phyloP scores from a whole-genome alignment of 2,329 filamentous ascomycete species.

The Diaporthe caulivora region DNA sequence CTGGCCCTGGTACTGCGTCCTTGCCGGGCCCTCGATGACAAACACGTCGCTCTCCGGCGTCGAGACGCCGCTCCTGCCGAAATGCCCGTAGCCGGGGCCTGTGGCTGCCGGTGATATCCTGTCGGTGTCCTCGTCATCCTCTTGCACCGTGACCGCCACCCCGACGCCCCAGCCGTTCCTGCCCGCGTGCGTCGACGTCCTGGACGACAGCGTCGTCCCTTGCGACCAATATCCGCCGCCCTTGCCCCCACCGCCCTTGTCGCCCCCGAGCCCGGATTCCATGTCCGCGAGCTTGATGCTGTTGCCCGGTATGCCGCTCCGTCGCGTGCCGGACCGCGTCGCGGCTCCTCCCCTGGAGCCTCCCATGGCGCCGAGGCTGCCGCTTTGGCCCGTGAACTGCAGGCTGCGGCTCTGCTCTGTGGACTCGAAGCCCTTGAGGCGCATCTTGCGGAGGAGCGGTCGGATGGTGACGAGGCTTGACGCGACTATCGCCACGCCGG shows the following conservation, averaged over 20 bases:
- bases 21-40: slow-evolving; percentile 50
- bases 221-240: slow-evolving; percentile 18
- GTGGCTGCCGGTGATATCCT: slow-evolving; percentile 38
- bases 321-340: not conserved
- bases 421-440: slow-evolving; percentile 60
- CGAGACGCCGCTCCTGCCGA: slow-evolving; percentile 37
- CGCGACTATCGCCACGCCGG: slow-evolving; percentile 66
- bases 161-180: slow-evolving; percentile 9
- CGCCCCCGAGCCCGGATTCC: slow-evolving; percentile 43
- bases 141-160: slow-evolving; percentile 40
- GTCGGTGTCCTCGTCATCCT: slow-evolving; percentile 39
- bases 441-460: slow-evolving; percentile 63
- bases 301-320: slow-evolving; percentile 49
- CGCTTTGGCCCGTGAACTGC: slow-evolving; percentile 47
- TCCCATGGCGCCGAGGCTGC: slow-evolving; percentile 35
- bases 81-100: not conserved
- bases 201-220: slow-evolving; percentile 16
- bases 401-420: slow-evolving; percentile 51
- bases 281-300: slow-evolving; percentile 54
- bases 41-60: slow-evolving; percentile 52
- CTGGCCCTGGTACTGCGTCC: slow-evolving; percentile 31
- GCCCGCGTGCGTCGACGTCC: slow-evolving; percentile 3
- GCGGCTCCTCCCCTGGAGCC: slow-evolving; percentile 23
- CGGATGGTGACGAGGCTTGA: slow-evolving; percentile 67
- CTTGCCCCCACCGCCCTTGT: not conserved